Conservation (phyloP, 139 green algal species). For the Picochlorum sp. region DNA sequence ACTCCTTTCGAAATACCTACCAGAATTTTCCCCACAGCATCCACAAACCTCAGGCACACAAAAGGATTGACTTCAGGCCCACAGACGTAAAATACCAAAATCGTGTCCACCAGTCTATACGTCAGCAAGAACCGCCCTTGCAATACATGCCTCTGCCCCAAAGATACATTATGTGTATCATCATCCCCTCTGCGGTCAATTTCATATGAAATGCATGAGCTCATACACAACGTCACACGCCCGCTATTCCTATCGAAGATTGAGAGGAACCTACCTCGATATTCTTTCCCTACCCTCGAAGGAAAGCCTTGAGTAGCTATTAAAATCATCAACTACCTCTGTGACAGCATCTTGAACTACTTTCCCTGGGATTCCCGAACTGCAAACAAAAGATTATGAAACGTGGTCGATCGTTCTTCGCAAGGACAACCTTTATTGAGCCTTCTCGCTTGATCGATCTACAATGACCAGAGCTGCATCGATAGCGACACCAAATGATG, state of each 20-base stretch:
- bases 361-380: conserved; percentile 6
- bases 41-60: conserved; percentile 23
- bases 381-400: conserved; percentile 3
- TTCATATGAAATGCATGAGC: not conserved
- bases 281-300: not conserved
- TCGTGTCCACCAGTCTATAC: conserved; percentile 28
- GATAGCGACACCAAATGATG: too few species aligned
- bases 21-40: conserved; percentile 20
- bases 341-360: conserved; percentile 21
- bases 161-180: conserved; percentile 20
- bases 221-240: not conserved
- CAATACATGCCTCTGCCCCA: conserved; percentile 16
- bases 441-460: too few species aligned
- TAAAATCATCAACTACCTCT: conserved; percentile 14
- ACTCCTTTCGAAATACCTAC: conserved; percentile 12
- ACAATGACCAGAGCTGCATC: too few species aligned
- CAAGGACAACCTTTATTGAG: too few species aligned
- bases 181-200: conserved; percentile 25
- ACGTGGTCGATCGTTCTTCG: not conserved
- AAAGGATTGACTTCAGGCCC: conserved; percentile 20
- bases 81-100: conserved; percentile 29
- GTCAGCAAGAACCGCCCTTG: conserved; percentile 23
- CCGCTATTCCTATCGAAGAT: not conserved
- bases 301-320: not conserved
- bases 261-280: too few species aligned